Percentiles rank a stretch among this genome's conserved stretches.
These are phyloP conservation scores for Monosporascus sp. DNA, from an alignment of 2,329 filamentous ascomycete species.

Conservation along the genomic window DNA sequence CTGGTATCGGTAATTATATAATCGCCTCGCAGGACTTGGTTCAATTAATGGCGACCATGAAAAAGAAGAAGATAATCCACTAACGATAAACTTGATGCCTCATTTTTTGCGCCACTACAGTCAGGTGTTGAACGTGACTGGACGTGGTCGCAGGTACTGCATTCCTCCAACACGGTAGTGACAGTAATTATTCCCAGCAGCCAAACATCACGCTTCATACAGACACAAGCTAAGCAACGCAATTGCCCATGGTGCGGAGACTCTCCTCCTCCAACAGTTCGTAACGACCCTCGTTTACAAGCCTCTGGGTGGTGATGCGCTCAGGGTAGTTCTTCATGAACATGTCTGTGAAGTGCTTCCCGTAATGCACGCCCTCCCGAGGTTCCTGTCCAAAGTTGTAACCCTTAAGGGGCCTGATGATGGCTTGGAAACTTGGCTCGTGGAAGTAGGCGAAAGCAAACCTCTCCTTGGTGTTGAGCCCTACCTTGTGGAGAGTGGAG, in stretches of 20 bases:
- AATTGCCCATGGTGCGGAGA: not conserved
- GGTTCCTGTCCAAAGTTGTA: constrained; percentile 27
- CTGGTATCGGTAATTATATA: no score
- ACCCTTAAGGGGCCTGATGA: constrained; percentile 36
- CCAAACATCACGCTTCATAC: no score
- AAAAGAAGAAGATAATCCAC: no score
- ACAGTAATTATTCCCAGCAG: no score
- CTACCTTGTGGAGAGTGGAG: constrained; percentile 46
- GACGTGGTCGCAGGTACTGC: no score
- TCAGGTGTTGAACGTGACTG: no score
- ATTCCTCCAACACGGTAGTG: no score
- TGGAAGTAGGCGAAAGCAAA: constrained; percentile 47
- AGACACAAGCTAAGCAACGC: no score
- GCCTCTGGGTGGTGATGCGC: constrained; percentile 35
- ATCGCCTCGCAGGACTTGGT: no score
- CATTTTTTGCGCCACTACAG: no score
- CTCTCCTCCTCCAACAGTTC: not conserved
- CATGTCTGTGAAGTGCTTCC: constrained; percentile 48
- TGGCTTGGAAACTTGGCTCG: constrained; percentile 42
- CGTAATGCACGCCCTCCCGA: constrained; percentile 40
- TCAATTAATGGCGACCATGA: no score
- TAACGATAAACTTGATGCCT: no score
- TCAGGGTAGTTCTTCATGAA: constrained; percentile 44
- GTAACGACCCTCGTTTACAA: constrained; percentile 28
- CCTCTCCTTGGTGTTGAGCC: constrained; percentile 40